Evolutionary conservation across 2,329 filamentous ascomycete species (phyloP).

Genomic region (Arthrobotrys megalospora): DNA sequence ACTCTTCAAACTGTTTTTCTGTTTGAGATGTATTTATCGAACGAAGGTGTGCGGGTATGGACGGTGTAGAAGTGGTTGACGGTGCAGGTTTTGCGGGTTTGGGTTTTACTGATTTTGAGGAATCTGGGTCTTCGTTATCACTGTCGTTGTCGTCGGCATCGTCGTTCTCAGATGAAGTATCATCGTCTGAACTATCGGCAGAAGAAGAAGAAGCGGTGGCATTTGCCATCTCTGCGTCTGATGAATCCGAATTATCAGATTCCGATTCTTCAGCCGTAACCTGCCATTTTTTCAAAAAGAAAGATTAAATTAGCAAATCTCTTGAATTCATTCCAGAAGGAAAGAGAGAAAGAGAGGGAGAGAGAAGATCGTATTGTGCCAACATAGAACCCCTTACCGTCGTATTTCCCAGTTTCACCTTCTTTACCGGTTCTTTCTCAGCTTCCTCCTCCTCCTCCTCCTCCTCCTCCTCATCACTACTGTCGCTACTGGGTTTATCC

Average conservation of each 20-base stretch:
- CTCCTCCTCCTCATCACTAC: constrained; percentile 50
- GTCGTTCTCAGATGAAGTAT: constrained; percentile 8
- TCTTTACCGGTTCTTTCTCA: constrained; percentile 23
- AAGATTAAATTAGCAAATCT: constrained; percentile 34
- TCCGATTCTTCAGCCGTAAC: constrained; percentile 25
- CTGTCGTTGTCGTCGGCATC: constrained; percentile 19
- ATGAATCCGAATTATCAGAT: constrained; percentile 27
- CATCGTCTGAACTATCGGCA: constrained; percentile 19
- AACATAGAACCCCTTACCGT: constrained; percentile 30
- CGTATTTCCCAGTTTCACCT: constrained; percentile 34
- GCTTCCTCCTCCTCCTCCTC: constrained; percentile 20
- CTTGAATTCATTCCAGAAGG: neutral
- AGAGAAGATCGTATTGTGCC: neutral
- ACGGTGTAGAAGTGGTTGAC: constrained; percentile 17
- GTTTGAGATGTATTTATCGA: constrained; percentile 30
- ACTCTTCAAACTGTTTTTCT: constrained; percentile 57
- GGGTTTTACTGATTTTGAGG: neutral
- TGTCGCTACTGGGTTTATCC: constrained; percentile 34
- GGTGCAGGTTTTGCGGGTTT: constrained; percentile 28
- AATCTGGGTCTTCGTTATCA: constrained; percentile 26
- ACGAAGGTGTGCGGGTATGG: constrained; percentile 42
- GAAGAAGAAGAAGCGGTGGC: constrained; percentile 21
- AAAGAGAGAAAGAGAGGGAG: constrained; percentile 1
- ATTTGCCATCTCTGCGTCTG: constrained; percentile 42
- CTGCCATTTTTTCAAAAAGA: neutral